Evolutionary conservation across 352 stramenopile species (phyloP).

Genomic region (Phytopythium vexans): DNA sequence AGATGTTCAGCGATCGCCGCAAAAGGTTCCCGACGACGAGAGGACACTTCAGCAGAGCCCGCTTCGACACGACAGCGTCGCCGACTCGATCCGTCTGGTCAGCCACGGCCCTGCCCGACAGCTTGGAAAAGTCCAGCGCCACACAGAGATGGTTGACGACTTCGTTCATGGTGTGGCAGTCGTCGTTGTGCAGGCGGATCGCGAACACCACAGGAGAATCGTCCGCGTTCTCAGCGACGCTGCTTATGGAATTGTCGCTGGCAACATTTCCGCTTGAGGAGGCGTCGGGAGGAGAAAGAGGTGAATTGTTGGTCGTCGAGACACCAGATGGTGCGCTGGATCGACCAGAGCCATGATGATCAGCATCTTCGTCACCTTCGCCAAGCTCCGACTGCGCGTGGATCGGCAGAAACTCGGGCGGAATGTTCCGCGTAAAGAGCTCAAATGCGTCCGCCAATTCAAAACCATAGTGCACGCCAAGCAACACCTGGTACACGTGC

Average conservation of each 20-base stretch:
- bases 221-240: background rate
- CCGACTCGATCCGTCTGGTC: slow-evolving; percentile 61
- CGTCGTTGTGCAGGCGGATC: slow-evolving; percentile 84
- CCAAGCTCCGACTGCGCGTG: slow-evolving; percentile 33
- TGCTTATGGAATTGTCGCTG: background rate
- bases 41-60: slow-evolving; percentile 45
- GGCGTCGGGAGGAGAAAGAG: background rate
- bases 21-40: slow-evolving; percentile 46
- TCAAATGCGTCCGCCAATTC: slow-evolving; percentile 71
- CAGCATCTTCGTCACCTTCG: slow-evolving; percentile 8
- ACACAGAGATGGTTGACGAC: slow-evolving; percentile 64
- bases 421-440: slow-evolving; percentile 58
- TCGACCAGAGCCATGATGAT: background rate
- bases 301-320: no score
- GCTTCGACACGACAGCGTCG: slow-evolving; percentile 41
- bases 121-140: slow-evolving; percentile 54
- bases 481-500: slow-evolving; percentile 65
- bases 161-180: slow-evolving; percentile 74
- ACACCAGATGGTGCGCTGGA: no score
- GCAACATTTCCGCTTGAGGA: background rate
- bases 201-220: slow-evolving; percentile 24
- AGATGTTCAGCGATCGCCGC: slow-evolving; percentile 67
- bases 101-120: slow-evolving; percentile 38
- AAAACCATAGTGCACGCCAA: slow-evolving; percentile 65
- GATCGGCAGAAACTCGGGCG: slow-evolving; percentile 39